Evolutionary conservation across 2,329 filamentous ascomycete genomes (phyloP).

Genomic region (Lecanicillium sp.): DNA sequence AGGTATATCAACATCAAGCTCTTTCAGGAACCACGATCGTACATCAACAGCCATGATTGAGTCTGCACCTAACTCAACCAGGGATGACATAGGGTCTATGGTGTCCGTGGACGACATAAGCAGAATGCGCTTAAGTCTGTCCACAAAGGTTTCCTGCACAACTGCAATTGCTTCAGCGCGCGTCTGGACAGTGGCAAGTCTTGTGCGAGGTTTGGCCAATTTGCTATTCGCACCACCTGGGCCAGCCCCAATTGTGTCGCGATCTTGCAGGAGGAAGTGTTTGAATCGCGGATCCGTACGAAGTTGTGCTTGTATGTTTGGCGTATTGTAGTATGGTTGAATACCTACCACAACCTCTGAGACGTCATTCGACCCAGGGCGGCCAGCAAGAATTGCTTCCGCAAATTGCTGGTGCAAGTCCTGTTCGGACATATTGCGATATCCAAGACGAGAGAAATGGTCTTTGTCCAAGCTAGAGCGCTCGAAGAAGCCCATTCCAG

Average conservation of each 20-base stretch:
- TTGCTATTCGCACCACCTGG: neutral
- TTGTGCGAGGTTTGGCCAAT: neutral
- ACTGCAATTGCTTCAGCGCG: neutral
- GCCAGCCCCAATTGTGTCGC: neutral
- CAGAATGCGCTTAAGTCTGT: constrained; percentile 2
- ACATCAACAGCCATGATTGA: constrained; percentile 28
- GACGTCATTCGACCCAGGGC: constrained; percentile 4
- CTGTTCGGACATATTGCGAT: constrained; percentile 17
- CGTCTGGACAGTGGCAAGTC: neutral
- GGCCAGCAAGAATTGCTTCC: constrained; percentile 18
- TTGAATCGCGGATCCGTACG: constrained; percentile 1
- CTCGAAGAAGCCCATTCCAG: constrained; percentile 33
- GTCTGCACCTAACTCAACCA: constrained; percentile 19
- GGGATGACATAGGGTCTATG: neutral
- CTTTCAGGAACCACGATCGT: constrained; percentile 41
- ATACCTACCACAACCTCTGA: constrained; percentile 8
- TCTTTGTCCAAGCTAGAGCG: constrained; percentile 10
- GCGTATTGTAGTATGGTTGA: constrained; percentile 1
- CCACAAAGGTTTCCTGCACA: neutral
- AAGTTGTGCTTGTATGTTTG: neutral
- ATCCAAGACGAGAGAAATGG: constrained; percentile 14
- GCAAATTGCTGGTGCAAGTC: constrained; percentile 22
- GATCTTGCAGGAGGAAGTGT: neutral
- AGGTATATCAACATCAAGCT: constrained; percentile 32
- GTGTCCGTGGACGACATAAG: neutral